Conservation (phyloP, 2,329 filamentous ascomycete species). For the Arthrobotrys megalospora region DNA sequence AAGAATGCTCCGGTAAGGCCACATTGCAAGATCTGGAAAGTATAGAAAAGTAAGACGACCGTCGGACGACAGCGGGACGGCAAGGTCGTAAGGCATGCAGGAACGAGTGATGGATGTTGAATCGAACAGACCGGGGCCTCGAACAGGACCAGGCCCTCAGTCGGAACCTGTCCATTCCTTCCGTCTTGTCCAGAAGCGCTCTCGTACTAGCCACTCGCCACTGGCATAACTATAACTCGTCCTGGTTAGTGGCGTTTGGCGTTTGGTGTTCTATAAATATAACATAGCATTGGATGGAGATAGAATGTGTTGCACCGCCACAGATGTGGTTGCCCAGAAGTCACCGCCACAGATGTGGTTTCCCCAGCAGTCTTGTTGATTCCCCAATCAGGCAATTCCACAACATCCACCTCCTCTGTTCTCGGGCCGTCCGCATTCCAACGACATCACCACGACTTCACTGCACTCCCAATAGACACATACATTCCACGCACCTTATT, state of each 20-base stretch:
- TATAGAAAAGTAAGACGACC: too few species aligned
- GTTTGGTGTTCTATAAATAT: background rate
- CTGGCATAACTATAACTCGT: too few species aligned
- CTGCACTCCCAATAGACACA: background rate
- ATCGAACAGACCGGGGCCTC: background rate
- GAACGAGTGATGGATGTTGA: too few species aligned
- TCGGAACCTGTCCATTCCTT: background rate
- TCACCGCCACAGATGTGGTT: conserved; percentile 4
- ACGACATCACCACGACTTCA: conserved; percentile 12
- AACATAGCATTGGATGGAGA: conserved; percentile 2
- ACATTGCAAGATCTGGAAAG: too few species aligned
- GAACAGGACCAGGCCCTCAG: background rate
- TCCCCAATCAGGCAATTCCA: conserved; percentile 19
- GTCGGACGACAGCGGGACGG: too few species aligned
- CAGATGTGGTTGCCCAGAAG: background rate
- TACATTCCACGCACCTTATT: background rate
- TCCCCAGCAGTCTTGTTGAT: conserved; percentile 25
- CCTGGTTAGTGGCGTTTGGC: too few species aligned
- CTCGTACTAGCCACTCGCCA: too few species aligned
- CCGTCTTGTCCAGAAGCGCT: background rate
- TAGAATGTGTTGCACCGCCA: background rate
- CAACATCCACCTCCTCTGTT: conserved; percentile 18
- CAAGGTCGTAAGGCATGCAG: too few species aligned
- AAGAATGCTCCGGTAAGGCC: too few species aligned
- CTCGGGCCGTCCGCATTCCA: conserved; percentile 10